phyloP scores from a whole-genome alignment of 352 stramenopile species.

The Globisporangium cederbergense region DNA sequence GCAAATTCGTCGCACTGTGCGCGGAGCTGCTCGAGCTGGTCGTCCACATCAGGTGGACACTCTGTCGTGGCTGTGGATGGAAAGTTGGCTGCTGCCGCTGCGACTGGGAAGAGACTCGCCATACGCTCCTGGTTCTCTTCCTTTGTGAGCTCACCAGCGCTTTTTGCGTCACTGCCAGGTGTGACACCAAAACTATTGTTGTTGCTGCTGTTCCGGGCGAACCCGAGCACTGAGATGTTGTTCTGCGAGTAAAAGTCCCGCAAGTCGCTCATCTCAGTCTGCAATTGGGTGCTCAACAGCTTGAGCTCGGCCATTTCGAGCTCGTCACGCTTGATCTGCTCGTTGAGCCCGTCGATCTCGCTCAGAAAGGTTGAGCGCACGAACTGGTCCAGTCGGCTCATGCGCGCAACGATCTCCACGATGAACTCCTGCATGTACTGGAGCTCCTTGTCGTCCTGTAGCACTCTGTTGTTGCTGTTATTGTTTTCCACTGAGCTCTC shows the following conservation, averaged over 20 bases:
- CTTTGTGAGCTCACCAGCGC: neutral
- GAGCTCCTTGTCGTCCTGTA: conserved; percentile 23
- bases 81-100: too few relatives aligned
- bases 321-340: conserved; percentile 15
- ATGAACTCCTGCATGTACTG: conserved; percentile 47
- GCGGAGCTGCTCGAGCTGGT: conserved; percentile 37
- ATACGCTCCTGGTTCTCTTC: conserved; percentile 5
- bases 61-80: conserved; percentile 8
- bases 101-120: conserved; percentile 11
- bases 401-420: conserved; percentile 33
- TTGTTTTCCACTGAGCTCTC: neutral
- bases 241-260: conserved; percentile 42
- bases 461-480: neutral
- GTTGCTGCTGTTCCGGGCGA: neutral
- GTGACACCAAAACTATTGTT: neutral
- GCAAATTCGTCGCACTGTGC: conserved; percentile 50
- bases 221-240: conserved; percentile 15
- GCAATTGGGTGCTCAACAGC: conserved; percentile 27
- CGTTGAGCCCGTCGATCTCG: conserved; percentile 23
- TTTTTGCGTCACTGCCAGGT: neutral
- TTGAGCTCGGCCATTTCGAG: conserved; percentile 11
- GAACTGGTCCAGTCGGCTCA: conserved; percentile 38
- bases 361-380: conserved; percentile 30
- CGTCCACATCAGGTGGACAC: neutral
- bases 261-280: conserved; percentile 38